phyloP scores from a whole-genome alignment of 371 early-diverging fungal genomes.

The Mortierella sp. region DNA sequence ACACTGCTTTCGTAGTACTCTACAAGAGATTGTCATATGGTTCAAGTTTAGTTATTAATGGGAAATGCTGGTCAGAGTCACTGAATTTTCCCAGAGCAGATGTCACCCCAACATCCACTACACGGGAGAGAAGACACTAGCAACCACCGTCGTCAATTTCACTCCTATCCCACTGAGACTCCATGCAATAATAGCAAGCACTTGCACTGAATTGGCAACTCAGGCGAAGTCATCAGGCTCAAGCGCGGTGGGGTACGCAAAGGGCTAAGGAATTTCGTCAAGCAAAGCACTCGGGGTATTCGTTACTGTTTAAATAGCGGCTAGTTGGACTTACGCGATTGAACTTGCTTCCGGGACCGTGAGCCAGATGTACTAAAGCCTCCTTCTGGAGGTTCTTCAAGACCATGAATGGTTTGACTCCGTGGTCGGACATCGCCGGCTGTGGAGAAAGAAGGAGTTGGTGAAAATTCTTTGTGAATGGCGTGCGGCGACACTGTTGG shows the following conservation, averaged over 20 bases:
- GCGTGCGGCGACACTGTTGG: conserved; percentile 1
- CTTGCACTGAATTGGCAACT: too few relatives aligned
- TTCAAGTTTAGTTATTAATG: background rate
- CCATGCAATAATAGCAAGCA: too few relatives aligned
- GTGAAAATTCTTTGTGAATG: background rate
- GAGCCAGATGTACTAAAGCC: background rate
- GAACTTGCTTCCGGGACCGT: conserved; percentile 4
- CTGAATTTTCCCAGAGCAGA: too few relatives aligned
- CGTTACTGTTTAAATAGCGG: too few relatives aligned
- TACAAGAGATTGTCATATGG: conserved; percentile 7
- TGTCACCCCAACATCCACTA: too few relatives aligned
- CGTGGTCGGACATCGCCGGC: background rate
- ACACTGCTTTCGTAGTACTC: background rate
- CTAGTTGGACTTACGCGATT: too few relatives aligned
- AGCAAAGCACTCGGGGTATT: too few relatives aligned
- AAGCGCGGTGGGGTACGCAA: too few relatives aligned
- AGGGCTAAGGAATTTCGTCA: too few relatives aligned
- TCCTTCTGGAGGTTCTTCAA: background rate
- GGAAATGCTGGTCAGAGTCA: background rate
- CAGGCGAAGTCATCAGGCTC: too few relatives aligned
- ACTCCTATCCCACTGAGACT: too few relatives aligned
- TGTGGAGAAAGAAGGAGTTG: background rate
- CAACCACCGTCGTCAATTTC: background rate
- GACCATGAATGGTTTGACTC: background rate
- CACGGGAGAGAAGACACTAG: background rate